phyloP scores from a whole-genome alignment of 176 grass and related monocot genomes.

The Hsuehochloa calcarea region DNA sequence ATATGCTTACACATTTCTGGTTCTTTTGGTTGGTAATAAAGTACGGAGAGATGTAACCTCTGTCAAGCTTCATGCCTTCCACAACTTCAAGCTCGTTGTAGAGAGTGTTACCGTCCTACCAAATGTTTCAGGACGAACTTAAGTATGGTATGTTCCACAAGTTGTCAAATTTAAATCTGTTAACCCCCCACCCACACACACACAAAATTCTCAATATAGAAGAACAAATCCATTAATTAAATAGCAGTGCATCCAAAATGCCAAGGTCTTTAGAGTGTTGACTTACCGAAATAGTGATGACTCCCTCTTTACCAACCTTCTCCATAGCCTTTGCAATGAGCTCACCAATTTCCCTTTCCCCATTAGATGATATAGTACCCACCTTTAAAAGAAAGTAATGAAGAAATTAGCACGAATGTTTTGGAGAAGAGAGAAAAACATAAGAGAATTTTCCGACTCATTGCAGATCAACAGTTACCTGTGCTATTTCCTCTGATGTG shows the following conservation, averaged over 20 bases:
- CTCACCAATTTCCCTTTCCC: conserved; percentile 92
- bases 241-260: background rate
- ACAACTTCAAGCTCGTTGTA: conserved; percentile 53
- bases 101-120: conserved; percentile 47
- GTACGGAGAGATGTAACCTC: conserved; percentile 53
- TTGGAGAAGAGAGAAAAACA: conserved; percentile 36
- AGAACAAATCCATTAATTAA: background rate
- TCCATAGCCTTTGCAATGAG: conserved; percentile 95
- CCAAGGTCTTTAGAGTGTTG: background rate
- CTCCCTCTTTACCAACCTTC: conserved; percentile 95
- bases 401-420: conserved; percentile 35
- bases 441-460: conserved; percentile 36
- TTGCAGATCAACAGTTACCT: conserved; percentile 52
- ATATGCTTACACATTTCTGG: conserved; percentile 55
- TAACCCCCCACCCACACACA: no score
- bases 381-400: conserved; percentile 56
- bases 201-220: background rate
- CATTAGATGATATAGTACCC: conserved; percentile 85
- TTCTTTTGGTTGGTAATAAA: conserved; percentile 54
- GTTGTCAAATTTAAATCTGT: background rate
- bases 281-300: conserved; percentile 81
- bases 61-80: conserved; percentile 63
- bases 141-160: background rate
- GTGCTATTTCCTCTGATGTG: conserved; percentile 91
- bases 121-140: no score